Percentiles rank a stretch among this genome's conserved stretches.
These are phyloP conservation scores for Neofusicoccum ribis DNA, from an alignment of 2,329 filamentous ascomycete species.

Conservation along the genomic window DNA sequence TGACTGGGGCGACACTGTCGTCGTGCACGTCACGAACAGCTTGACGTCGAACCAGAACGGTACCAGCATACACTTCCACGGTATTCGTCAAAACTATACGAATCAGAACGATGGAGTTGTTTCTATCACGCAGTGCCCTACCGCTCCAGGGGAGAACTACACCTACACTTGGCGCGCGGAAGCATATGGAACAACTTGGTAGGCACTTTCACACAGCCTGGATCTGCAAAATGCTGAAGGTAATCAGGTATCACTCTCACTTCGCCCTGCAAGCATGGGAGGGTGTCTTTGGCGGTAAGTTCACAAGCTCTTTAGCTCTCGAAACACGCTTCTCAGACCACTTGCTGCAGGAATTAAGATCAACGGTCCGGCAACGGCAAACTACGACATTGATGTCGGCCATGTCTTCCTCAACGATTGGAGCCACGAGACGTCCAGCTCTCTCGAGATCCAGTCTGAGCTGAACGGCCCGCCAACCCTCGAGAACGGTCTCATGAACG, in stretches of 20 bases:
- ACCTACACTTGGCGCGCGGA: constrained; percentile 58
- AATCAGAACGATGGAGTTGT: constrained; percentile 59
- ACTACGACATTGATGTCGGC: constrained; percentile 43
- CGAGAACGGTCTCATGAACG: constrained; percentile 54
- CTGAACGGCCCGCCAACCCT: constrained; percentile 26
- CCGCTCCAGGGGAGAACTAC: constrained; percentile 28
- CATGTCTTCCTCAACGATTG: constrained; percentile 43
- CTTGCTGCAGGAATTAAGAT: constrained; percentile 35
- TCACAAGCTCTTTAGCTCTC: too few relatives aligned
- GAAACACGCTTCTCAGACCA: not conserved
- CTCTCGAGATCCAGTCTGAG: not conserved
- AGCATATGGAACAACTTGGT: constrained; percentile 34
- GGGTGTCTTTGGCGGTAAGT: constrained; percentile 30
- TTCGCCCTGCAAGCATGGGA: constrained; percentile 35
- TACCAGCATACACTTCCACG: constrained; percentile 65
- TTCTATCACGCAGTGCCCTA: constrained; percentile 44
- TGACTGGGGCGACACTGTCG: constrained; percentile 49
- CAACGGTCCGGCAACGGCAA: constrained; percentile 37
- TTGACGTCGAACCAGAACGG: constrained; percentile 51
- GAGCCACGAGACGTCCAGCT: constrained; percentile 24
- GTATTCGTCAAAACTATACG: constrained; percentile 56
- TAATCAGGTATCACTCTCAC: constrained; percentile 31
- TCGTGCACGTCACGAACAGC: constrained; percentile 51
- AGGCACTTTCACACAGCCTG: not conserved
- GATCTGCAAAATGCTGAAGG: not conserved